Evolutionary conservation across 495 filamentous ascomycete species (phyloP).

Genomic region (Chaetomium tenue): DNA sequence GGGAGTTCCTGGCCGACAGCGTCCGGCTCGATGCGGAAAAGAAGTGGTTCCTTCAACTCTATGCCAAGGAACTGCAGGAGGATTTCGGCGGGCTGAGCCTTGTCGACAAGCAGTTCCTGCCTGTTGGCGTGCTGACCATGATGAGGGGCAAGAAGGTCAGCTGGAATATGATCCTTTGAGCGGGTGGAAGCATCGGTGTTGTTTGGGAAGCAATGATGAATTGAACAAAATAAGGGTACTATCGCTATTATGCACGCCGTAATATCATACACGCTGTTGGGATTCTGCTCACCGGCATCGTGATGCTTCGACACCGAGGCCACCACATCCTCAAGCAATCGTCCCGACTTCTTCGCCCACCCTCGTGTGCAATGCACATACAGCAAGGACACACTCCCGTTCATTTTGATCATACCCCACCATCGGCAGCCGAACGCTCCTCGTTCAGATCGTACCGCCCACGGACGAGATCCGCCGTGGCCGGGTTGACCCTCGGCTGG

Average conservation of each 20-base stretch:
- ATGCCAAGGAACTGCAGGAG: slow-evolving; percentile 50
- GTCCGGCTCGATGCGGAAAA: slow-evolving; percentile 38
- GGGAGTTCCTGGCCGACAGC: slow-evolving; percentile 20
- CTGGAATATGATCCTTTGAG: slow-evolving; percentile 51
- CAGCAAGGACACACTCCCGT: background rate
- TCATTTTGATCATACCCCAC: slow-evolving; percentile 16
- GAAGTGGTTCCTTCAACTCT: slow-evolving; percentile 53
- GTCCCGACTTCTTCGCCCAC: background rate
- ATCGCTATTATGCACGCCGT: slow-evolving; percentile 16
- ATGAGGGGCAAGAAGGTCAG: slow-evolving; percentile 54
- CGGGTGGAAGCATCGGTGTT: background rate
- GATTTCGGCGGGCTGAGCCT: slow-evolving; percentile 52
- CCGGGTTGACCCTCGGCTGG: slow-evolving; percentile 24
- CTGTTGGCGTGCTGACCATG: slow-evolving; percentile 53
- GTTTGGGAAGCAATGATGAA: slow-evolving; percentile 7
- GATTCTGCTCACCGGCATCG: background rate
- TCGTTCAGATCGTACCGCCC: slow-evolving; percentile 25
- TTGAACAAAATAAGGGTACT: slow-evolving; percentile 13
- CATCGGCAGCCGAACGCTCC: slow-evolving; percentile 18
- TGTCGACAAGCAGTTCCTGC: slow-evolving; percentile 55
- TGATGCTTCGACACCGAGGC: background rate
- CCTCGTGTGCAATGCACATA: background rate
- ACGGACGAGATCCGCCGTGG: slow-evolving; percentile 25
- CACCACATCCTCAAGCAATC: background rate
- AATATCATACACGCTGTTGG: background rate